Evolutionary conservation across 345 rosid genomes (phyloP), one percentile per base, ranked within the genome.

Genomic region (Rhodamnia rubescens): DNA sequence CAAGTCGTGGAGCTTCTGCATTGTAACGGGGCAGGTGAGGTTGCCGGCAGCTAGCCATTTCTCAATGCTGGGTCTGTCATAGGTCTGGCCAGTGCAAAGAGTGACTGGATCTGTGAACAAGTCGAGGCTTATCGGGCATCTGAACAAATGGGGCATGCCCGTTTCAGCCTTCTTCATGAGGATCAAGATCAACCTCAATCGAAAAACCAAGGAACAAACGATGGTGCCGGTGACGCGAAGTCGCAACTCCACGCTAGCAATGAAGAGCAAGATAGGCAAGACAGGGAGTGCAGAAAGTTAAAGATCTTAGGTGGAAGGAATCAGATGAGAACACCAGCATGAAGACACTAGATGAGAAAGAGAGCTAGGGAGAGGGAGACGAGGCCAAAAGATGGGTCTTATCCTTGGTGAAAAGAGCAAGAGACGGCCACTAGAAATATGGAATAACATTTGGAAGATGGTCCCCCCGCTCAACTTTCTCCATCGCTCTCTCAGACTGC

Each of bases 51-150:
- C 88, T 0, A 94, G 87, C 96, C 96, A 94, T 90, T 87, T 88
- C 61, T 94, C 93, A 36, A 94, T 94, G 92, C 93, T 91, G 58
- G 93, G 86, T 64, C 96, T 86, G 21, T 94, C 96, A 75, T 94
- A 94, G n/a, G 96, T 94, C 83, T 94, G 96, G 86, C 96, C 96
- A 47, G 96, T 94, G 27, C 90, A 90, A 11, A 94, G 91, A 50
- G 95, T 94, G 27, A 94, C 96, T 36, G 96, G 96, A 90, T 94
- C 96, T 83, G 85, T 88, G 88, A 94, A 88, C 85, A 94, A 57
- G 86, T 94, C 96, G 57, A 94, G 92, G 59, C 94, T 94, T 40
- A 94, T 94, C 6, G 96, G 96, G 87, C 96, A 94, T 87, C 88
- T 92, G 87, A 94, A 94, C 84, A 92, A 87, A 87, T 91, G 92